Evolutionary conservation across 176 grass and related monocot genomes (phyloP).

Genomic region (Aegilops umbellulata): DNA sequence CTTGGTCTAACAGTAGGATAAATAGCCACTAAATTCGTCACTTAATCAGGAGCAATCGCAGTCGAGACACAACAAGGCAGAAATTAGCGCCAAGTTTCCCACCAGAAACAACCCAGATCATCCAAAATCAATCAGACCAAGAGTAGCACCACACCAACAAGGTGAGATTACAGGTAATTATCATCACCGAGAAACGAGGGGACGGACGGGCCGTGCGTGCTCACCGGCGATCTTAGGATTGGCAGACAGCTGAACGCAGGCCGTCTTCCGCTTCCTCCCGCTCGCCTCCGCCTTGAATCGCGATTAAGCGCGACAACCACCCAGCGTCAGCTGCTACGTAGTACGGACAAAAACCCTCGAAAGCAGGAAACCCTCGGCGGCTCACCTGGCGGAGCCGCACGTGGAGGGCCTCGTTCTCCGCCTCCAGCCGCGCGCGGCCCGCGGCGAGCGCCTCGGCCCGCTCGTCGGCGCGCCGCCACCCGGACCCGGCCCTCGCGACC

Average conservation of each 20-base stretch:
- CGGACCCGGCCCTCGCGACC: not conserved
- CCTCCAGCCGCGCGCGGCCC: constrained; percentile 15
- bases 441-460: constrained; percentile 17
- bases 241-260: not conserved
- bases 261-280: not conserved
- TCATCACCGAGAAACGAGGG: too few relatives aligned
- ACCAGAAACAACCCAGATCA: too few relatives aligned
- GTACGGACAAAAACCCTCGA: not conserved
- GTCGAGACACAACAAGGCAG: too few relatives aligned
- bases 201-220: too few relatives aligned
- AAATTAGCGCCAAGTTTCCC: too few relatives aligned
- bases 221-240: constrained; percentile 37
- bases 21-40: too few relatives aligned
- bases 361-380: not conserved
- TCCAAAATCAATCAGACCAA: too few relatives aligned
- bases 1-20: not conserved
- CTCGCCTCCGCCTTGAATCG: not conserved
- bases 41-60: too few relatives aligned
- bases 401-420: constrained; percentile 22
- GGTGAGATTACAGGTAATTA: not conserved
- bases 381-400: not conserved
- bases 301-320: not conserved
- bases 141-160: too few relatives aligned
- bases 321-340: not conserved
- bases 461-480: constrained; percentile 16